A percentile compares a stretch with the other conserved stretches of the same genome.
Evolutionary conservation across 73 alveolate genomes (phyloP).

Genomic region (Stentor coeruleus): DNA sequence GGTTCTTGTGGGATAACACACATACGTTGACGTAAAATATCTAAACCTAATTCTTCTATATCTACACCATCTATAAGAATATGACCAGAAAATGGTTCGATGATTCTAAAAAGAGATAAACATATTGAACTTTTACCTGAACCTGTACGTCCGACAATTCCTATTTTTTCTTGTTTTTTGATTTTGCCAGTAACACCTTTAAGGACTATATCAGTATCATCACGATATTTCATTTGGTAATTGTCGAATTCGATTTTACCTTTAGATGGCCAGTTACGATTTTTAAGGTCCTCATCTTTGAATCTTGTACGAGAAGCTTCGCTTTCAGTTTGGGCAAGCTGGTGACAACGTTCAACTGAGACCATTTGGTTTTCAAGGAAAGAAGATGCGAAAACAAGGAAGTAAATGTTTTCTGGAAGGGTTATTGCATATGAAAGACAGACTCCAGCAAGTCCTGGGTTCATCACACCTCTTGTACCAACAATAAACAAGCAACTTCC

Average conservation of each 20-base stretch:
- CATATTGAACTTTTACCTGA: slow-evolving; percentile 76
- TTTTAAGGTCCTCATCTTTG: slow-evolving; percentile 34
- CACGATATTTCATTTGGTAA: slow-evolving; percentile 71
- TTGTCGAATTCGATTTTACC: slow-evolving; percentile 73
- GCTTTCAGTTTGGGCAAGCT: slow-evolving; percentile 44
- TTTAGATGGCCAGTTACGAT: slow-evolving; percentile 36
- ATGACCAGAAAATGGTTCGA: slow-evolving; percentile 56
- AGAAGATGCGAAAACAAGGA: slow-evolving; percentile 45
- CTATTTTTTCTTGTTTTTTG: slow-evolving; percentile 64
- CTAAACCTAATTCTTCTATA: slow-evolving; percentile 59
- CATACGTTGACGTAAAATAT: slow-evolving; percentile 63
- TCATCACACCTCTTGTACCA: slow-evolving; percentile 34
- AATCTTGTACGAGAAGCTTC: slow-evolving; percentile 46
- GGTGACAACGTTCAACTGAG: slow-evolving; percentile 54
- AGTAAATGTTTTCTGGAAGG: slow-evolving; percentile 54
- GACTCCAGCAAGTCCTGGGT: slow-evolving; percentile 46
- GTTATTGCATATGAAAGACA: slow-evolving; percentile 49
- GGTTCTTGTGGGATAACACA: slow-evolving; percentile 55
- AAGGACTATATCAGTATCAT: slow-evolving; percentile 63
- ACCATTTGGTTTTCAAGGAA: slow-evolving; percentile 62
- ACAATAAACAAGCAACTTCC: slow-evolving; percentile 38
- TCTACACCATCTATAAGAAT: slow-evolving; percentile 85
- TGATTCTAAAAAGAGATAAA: slow-evolving; percentile 73
- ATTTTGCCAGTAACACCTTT: slow-evolving; percentile 58
- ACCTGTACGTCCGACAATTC: slow-evolving; percentile 74